A percentile compares a stretch with the other conserved stretches of the same genome.
Evolutionary conservation across 1,284 basidiomycete genomes (phyloP).

Genomic region (Ceratobasidium sp.): DNA sequence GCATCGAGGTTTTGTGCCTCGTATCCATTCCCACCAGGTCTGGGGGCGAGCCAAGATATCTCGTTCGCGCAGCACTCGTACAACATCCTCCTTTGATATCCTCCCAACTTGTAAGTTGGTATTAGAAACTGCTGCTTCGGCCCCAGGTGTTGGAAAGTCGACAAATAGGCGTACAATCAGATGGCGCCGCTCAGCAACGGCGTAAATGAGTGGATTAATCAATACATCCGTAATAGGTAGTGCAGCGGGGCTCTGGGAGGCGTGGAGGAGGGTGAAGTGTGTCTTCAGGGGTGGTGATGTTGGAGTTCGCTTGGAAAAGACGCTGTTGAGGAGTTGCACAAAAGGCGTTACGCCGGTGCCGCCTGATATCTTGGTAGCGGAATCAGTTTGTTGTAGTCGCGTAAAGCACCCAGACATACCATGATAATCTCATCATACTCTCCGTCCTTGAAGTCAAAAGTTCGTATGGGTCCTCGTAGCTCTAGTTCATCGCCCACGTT

Average conservation of each 20-base stretch:
- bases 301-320: constrained; percentile 37
- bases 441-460: constrained; percentile 65
- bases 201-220: constrained; percentile 37
- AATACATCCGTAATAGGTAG: constrained; percentile 39
- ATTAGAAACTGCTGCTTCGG: neutral
- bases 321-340: constrained; percentile 42
- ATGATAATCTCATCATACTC: constrained; percentile 79
- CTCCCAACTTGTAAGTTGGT: constrained; percentile 25
- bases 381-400: neutral
- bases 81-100: constrained; percentile 36
- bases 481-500: constrained; percentile 70
- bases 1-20: constrained; percentile 20
- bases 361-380: constrained; percentile 42
- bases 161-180: constrained; percentile 40
- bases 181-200: constrained; percentile 33
- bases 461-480: constrained; percentile 77
- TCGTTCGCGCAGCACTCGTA: constrained; percentile 35
- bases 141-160: constrained; percentile 32
- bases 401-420: constrained; percentile 55
- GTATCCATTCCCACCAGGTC: constrained; percentile 40
- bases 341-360: constrained; percentile 56
- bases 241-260: constrained; percentile 36
- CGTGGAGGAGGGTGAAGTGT: constrained; percentile 42
- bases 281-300: constrained; percentile 24
- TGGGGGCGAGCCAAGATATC: constrained; percentile 20